Base-by-base conservation (phyloP, 192 early-diverging fungal genomes). In the Phlyctochytrium planicorne region DNA sequence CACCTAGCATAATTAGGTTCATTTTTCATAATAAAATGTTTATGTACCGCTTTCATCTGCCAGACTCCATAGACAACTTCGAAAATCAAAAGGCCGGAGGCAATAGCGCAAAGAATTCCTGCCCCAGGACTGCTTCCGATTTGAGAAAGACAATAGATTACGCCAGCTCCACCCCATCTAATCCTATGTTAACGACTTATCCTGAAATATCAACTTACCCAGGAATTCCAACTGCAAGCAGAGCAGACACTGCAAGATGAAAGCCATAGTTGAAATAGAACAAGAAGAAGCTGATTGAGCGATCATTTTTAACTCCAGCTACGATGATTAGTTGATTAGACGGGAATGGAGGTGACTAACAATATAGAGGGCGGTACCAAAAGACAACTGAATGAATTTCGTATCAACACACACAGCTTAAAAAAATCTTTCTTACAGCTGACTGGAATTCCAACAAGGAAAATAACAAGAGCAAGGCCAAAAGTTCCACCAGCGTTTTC, bases 331-430 rank as follows among this genome's bases (percentile, higher is more conserved):
- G n/a, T n/a, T n/a, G n/a, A n/a, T n/a, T n/a, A n/a, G n/a, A n/a
- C n/a, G n/a, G n/a, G n/a, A n/a, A n/a, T n/a, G n/a, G n/a, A n/a
- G n/a, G 16, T 3, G n/a, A 34, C 37, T 40, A 16, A 66, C 65
- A 69, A 60, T 80, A 80, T 17, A 80, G 59, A 32, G 69, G 78
- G 27, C 70, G 68, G 59, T 76, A 76, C 65, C 75, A 76, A 35
- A 76, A 76, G 17, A 64, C 36, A 32, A 67, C 66, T 29, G 60
- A 35, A n/a, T n/a, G n/a, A n/a, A n/a, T n/a, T n/a, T n/a, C n/a
- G n/a, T n/a, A n/a, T n/a, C n/a, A n/a, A n/a, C n/a, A n/a, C n/a
- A n/a, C n/a, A n/a, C n/a, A n/a, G n/a, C n/a, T n/a, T n/a, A n/a
- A n/a, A n/a, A 25, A 62, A 10, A 14, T 59, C n/a, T n/a, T 20